Evolutionary conservation across 2,329 filamentous ascomycete species (phyloP).

Genomic region (Hymenoscyphus fructigenus): DNA sequence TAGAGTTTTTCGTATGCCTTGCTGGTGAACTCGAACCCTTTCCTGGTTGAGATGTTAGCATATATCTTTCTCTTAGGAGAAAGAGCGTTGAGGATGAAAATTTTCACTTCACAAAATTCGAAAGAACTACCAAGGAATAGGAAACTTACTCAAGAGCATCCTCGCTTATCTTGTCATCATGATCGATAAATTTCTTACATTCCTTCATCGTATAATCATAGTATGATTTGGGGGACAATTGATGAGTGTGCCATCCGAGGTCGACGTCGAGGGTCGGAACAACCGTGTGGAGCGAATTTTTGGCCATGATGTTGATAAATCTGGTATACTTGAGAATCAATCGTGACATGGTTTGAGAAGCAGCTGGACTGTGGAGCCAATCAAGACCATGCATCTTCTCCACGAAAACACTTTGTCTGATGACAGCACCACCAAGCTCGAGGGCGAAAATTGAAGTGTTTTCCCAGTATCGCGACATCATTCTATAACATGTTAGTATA

Average conservation of each 20-base stretch:
- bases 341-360: constrained; percentile 61
- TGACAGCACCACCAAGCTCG: constrained; percentile 63
- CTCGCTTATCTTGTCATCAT: constrained; percentile 82
- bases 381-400: constrained; percentile 76
- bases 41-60: constrained; percentile 17
- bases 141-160: constrained; percentile 49
- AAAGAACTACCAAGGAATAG: background rate
- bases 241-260: constrained; percentile 76
- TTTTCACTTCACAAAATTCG: background rate
- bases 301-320: constrained; percentile 60
- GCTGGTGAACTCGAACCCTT: constrained; percentile 70
- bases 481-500: constrained; percentile 37
- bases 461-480: constrained; percentile 71
- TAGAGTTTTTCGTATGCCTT: constrained; percentile 66
- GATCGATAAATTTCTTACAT: constrained; percentile 65
- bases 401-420: constrained; percentile 64
- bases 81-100: too few species aligned
- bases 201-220: constrained; percentile 52
- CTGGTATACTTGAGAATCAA: constrained; percentile 64
- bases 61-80: background rate
- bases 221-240: constrained; percentile 65
- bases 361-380: constrained; percentile 72
- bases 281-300: constrained; percentile 46
- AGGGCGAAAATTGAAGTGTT: constrained; percentile 65
- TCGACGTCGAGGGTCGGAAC: constrained; percentile 76